A percentile compares a stretch with the other conserved stretches of the same genome.
phyloP scores from a whole-genome alignment of 2,329 filamentous ascomycete genomes.

The Xylariaceae sp. region DNA sequence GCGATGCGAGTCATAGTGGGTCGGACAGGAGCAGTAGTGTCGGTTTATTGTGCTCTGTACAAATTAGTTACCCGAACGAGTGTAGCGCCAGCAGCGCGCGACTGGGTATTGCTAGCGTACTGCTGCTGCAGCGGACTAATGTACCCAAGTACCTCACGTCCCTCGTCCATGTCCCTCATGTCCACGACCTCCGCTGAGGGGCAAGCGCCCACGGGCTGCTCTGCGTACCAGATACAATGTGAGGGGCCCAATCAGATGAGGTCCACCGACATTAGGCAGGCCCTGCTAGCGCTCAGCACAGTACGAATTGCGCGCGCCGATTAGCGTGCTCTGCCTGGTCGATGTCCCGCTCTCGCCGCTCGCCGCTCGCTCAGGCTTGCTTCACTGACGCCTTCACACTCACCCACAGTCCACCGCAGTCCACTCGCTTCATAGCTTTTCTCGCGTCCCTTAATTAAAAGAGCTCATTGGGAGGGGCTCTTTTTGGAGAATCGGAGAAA shows the following conservation, averaged over 20 bases:
- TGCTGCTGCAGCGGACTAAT: too few species aligned
- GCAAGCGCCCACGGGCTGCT: neutral
- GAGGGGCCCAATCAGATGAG: neutral
- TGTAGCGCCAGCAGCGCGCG: too few species aligned
- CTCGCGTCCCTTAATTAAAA: neutral
- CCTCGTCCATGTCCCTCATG: too few species aligned
- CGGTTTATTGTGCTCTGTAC: neutral
- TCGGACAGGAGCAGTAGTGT: neutral
- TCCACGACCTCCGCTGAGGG: too few species aligned
- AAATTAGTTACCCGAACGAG: too few species aligned
- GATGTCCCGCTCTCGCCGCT: neutral
- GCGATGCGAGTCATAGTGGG: slow-evolving; percentile 8
- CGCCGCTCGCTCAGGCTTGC: too few species aligned
- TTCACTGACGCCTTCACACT: neutral
- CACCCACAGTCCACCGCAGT: neutral
- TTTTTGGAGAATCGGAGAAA: neutral
- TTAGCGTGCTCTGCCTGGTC: neutral
- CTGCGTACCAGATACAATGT: too few species aligned
- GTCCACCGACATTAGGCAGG: too few species aligned
- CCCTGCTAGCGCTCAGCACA: neutral
- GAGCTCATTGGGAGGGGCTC: neutral
- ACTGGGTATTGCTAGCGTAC: too few species aligned
- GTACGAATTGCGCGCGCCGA: neutral
- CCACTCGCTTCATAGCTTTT: neutral
- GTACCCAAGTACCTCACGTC: too few species aligned